These are phyloP conservation scores for Metschnikowia cerradonensis DNA, from an alignment of 805 yeast genomes.

Conservation along the genomic window DNA sequence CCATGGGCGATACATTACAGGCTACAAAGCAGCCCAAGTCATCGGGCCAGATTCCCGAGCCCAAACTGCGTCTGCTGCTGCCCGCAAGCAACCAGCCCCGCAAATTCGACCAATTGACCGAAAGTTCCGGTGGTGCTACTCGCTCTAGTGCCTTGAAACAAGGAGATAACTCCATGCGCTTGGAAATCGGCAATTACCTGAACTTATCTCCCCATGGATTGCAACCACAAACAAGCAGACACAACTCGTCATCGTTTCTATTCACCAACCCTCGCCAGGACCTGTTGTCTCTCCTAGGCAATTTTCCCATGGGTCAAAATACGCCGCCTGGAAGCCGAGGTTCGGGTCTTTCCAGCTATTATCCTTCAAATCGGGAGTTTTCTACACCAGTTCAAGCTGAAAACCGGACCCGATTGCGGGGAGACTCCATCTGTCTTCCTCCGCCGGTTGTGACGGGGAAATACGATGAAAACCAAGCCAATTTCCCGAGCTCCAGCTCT, in stretches of 20 bases:
- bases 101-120: constrained; percentile 13
- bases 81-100: constrained; percentile 15
- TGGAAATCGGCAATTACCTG: constrained; percentile 9
- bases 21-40: constrained; percentile 6
- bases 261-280: constrained; percentile 29
- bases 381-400: constrained; percentile 6
- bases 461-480: constrained; percentile 4
- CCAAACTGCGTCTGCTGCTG: constrained; percentile 12
- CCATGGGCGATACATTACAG: constrained; percentile 16
- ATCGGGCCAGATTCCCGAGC: constrained; percentile 1
- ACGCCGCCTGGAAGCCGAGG: constrained; percentile 1
- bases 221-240: constrained; percentile 10
- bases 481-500: constrained; percentile 1
- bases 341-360: constrained; percentile 17
- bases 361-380: constrained; percentile 18
- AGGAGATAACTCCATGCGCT: constrained; percentile 10
- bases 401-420: constrained; percentile 26
- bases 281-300: constrained; percentile 25
- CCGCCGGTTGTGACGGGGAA: constrained; percentile 25
- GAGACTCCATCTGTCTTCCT: constrained; percentile 37
- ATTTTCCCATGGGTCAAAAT: constrained; percentile 13
- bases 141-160: constrained; percentile 3
- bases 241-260: constrained; percentile 18
- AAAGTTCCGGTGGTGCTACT: not conserved
- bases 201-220: constrained; percentile 7